Conservation (phyloP, 2,329 filamentous ascomycete species). For the Penicillium sp. region DNA sequence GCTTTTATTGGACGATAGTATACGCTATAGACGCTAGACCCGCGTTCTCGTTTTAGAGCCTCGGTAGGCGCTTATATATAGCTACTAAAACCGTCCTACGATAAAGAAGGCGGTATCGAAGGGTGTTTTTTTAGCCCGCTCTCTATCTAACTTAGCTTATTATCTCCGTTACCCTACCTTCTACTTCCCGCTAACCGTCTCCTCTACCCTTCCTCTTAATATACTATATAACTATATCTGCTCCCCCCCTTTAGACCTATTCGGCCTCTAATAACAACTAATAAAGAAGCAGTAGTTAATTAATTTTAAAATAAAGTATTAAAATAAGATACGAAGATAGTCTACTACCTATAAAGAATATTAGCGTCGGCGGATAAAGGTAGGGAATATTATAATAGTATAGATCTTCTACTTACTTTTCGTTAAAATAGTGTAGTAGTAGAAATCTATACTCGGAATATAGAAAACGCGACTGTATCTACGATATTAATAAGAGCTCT, state of each 20-base stretch:
- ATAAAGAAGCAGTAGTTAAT: neutral
- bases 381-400: neutral
- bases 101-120: no score
- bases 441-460: neutral
- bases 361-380: slow-evolving; percentile 9
- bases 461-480: neutral
- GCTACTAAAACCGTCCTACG: no score
- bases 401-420: neutral
- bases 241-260: neutral
- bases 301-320: neutral
- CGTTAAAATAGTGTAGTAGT: neutral
- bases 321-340: neutral
- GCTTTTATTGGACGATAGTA: neutral
- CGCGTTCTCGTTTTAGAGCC: neutral
- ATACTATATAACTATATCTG: neutral
- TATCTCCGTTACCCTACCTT: neutral
- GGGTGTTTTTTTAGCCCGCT: no score
- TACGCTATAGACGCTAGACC: neutral
- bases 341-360: slow-evolving; percentile 6
- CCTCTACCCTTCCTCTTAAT: neutral
- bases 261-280: neutral
- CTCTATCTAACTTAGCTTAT: no score
- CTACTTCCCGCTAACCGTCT: neutral
- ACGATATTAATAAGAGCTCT: neutral
- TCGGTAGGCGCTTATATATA: no score